A percentile compares a stretch with the other conserved stretches of the same genome.
phyloP scores from a whole-genome alignment of 495 filamentous ascomycete genomes.

The Oleoguttula mirabilis region DNA sequence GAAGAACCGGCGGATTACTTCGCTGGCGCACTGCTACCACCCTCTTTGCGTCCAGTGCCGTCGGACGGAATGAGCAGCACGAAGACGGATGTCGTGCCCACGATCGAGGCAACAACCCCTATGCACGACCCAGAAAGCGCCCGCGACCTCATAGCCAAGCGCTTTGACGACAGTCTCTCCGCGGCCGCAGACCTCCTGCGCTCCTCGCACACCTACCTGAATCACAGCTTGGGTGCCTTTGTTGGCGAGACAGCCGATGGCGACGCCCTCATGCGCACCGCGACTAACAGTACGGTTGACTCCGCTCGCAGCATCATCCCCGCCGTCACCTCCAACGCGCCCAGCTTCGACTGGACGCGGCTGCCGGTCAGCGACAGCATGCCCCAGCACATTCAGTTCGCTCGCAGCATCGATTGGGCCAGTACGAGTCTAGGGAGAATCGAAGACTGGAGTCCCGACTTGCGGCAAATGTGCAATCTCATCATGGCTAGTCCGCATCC shows the following conservation, averaged over 20 bases:
- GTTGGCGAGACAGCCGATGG: no score
- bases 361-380: conserved; percentile 45
- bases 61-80: no score
- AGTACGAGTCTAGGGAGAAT: conserved; percentile 53
- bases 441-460: conserved; percentile 48
- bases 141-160: no score
- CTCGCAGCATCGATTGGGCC: conserved; percentile 53
- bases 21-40: conserved; percentile 21
- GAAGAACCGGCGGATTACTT: conserved; percentile 38
- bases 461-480: conserved; percentile 50
- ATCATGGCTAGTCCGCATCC: conserved; percentile 65
- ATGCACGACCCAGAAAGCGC: no score
- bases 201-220: conserved; percentile 19
- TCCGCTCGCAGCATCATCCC: conserved; percentile 9
- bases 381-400: conserved; percentile 52
- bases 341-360: conserved; percentile 58
- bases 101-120: no score
- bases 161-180: no score
- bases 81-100: conserved; percentile 7
- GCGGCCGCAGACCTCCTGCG: conserved; percentile 9
- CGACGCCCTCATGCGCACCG: no score
- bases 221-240: no score
- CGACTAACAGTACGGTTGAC: no score
- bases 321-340: conserved; percentile 16
- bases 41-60: no score